These are phyloP conservation scores for Chlorella sp. DNA, from an alignment of 139 green algal species.

Conservation along the genomic window DNA sequence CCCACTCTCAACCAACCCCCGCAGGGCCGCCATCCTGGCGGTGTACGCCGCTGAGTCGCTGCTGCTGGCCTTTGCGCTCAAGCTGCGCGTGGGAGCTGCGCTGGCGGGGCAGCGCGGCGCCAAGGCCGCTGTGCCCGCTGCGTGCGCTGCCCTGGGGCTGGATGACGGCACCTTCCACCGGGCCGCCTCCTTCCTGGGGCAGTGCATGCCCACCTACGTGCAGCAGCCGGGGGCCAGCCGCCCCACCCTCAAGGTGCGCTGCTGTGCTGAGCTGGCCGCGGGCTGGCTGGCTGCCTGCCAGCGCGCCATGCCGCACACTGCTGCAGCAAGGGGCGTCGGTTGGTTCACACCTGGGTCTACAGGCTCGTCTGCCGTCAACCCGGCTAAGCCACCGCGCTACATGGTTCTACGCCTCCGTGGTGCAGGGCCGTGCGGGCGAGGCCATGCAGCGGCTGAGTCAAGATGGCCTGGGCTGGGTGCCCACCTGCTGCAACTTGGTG, in stretches of 20 bases:
- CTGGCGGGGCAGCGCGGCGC: slow-evolving; percentile 3
- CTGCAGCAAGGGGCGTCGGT: background rate
- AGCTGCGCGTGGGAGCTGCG: slow-evolving; percentile 80
- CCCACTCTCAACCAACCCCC: background rate
- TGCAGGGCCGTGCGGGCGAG: slow-evolving; percentile 51
- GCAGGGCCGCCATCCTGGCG: slow-evolving; percentile 72
- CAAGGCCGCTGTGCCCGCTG: background rate
- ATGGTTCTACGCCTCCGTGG: background rate
- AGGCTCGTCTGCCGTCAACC: background rate
- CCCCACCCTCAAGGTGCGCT: slow-evolving; percentile 14
- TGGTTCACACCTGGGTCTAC: background rate
- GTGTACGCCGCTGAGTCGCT: slow-evolving; percentile 83
- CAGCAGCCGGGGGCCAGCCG: background rate
- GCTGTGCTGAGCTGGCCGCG: background rate
- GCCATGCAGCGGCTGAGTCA: slow-evolving; percentile 58
- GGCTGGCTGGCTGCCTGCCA: background rate
- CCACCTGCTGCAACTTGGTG: slow-evolving; percentile 79
- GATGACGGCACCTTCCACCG: slow-evolving; percentile 24
- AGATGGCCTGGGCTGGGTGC: slow-evolving; percentile 80
- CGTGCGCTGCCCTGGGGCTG: slow-evolving; percentile 5
- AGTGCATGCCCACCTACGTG: slow-evolving; percentile 46
- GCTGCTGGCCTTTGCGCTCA: slow-evolving; percentile 90
- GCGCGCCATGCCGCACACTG: no score
- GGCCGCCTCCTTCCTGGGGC: slow-evolving; percentile 55
- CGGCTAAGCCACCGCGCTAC: background rate